These are phyloP conservation scores for Aspergillus indologenus DNA, from an alignment of 495 filamentous ascomycete species.

Conservation along the genomic window DNA sequence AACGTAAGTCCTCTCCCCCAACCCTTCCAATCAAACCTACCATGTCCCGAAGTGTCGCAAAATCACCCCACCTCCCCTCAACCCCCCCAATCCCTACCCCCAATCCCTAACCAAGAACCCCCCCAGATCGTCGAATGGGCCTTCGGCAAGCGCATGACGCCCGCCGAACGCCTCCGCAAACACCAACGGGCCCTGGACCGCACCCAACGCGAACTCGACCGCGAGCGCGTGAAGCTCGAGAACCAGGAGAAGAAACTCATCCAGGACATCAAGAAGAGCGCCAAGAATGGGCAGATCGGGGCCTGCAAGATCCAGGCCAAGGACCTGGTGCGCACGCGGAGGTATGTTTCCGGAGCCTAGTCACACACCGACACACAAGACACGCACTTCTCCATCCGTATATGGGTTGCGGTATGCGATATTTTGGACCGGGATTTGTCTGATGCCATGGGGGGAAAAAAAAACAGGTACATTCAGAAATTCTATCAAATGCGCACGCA, in stretches of 20 bases:
- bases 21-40: too few species aligned
- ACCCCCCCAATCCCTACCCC: background rate
- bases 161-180: slow-evolving; percentile 91
- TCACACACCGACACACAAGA: slow-evolving; percentile 3
- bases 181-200: slow-evolving; percentile 96
- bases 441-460: too few species aligned
- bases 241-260: slow-evolving; percentile 98
- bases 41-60: too few species aligned
- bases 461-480: slow-evolving; percentile 94
- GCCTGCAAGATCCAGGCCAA: slow-evolving; percentile 97
- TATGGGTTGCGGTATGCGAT: too few species aligned
- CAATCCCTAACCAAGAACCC: slow-evolving; percentile 1
- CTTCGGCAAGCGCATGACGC: slow-evolving; percentile 97
- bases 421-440: too few species aligned
- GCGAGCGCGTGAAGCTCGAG: slow-evolving; percentile 90
- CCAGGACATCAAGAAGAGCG: slow-evolving; percentile 92
- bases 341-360: slow-evolving; percentile 57
- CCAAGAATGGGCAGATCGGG: slow-evolving; percentile 94
- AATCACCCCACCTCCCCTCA: too few species aligned
- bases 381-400: too few species aligned
- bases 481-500: slow-evolving; percentile 98
- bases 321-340: slow-evolving; percentile 86
- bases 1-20: too few species aligned
- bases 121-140: slow-evolving; percentile 92
- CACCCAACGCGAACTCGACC: slow-evolving; percentile 91